Evolutionary conservation across 306 rosid genomes (phyloP), one percentile per base, ranked within the genome.

Genomic region (Quercus agrifolia): DNA sequence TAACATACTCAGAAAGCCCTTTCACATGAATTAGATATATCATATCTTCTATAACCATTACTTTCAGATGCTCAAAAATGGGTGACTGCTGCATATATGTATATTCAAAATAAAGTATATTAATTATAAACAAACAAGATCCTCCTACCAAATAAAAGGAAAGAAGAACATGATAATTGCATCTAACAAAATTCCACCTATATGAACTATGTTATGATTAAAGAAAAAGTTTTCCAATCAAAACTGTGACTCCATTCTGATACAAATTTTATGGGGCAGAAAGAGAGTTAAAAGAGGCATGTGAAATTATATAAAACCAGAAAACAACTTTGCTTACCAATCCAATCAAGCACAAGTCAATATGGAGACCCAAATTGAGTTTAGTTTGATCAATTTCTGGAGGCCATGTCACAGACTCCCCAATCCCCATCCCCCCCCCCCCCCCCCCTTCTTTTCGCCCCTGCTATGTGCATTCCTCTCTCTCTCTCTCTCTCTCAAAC

Each of bases 31-130:
- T 72, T 76, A 94, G 76, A 89, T 94, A 94, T 64, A 94, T 88
- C 98, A 94, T 94, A n/a, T 92, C 96, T 58, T 89, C 96, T 74
- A 94, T 90, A 79, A 92, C 78, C 96, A 94, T 89, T 49, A 92
- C 79, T 77, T 84, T 89, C n/a, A 94, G 61, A 76, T 85, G 81
- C 86, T 89, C 79, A 79, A 90, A 92, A 79, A 82, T 62, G 41
- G 79, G 83, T 0, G 87, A 81, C 30, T 87, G 88, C 88, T 92
- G 90, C 75, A 83, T 20, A 41, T 20, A 27, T 21, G 59, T 20
- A 56, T 30, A 17, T 56, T 46, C 3, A 14, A n/a, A 23, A 72
- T 27, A 28, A 51, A 41, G 57, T 67, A 14, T 23, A 35, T 49
- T 54, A 44, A 68, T 23, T 59, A 30, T 17, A 28, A 73, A 23